Evolutionary conservation across 2,329 filamentous ascomycete genomes (phyloP).

Genomic region (Xylariaceae sp.): DNA sequence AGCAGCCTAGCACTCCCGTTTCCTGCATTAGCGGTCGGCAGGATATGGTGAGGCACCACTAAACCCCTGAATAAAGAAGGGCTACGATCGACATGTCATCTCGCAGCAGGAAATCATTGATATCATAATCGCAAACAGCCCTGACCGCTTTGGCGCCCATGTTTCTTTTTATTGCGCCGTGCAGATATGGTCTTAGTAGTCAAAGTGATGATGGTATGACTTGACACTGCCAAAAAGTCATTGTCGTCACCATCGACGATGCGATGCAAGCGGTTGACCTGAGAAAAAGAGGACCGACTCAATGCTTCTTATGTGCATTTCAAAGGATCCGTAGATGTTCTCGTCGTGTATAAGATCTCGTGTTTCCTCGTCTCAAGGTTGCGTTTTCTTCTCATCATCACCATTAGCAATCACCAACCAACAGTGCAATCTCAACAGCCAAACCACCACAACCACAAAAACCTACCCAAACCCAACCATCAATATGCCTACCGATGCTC

Average conservation of each 20-base stretch:
- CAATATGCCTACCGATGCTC: slow-evolving; percentile 49
- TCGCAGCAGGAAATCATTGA: not conserved
- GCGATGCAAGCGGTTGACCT: not conserved
- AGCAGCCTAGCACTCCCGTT: not conserved
- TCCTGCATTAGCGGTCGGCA: not conserved
- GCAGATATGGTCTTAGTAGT: not conserved
- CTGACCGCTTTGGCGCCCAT: not conserved
- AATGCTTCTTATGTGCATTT: not conserved
- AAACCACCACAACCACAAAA: not conserved
- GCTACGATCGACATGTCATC: not conserved
- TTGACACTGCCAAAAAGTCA: slow-evolving; percentile 6
- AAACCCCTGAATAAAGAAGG: not conserved
- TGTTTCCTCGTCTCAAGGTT: not conserved
- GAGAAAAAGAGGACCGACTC: not conserved
- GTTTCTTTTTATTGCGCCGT: not conserved
- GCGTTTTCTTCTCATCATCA: not conserved
- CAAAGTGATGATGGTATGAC: slow-evolving; percentile 17
- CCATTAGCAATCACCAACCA: not conserved
- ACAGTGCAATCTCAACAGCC: not conserved
- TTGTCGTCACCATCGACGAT: slow-evolving; percentile 19
- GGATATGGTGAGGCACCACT: not conserved
- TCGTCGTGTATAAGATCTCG: not conserved
- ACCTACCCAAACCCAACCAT: not conserved
- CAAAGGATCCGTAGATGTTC: not conserved
- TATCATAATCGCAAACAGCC: not conserved